phyloP scores from a whole-genome alignment of 2,329 filamentous ascomycete species.

The Paraphoma sp. region DNA sequence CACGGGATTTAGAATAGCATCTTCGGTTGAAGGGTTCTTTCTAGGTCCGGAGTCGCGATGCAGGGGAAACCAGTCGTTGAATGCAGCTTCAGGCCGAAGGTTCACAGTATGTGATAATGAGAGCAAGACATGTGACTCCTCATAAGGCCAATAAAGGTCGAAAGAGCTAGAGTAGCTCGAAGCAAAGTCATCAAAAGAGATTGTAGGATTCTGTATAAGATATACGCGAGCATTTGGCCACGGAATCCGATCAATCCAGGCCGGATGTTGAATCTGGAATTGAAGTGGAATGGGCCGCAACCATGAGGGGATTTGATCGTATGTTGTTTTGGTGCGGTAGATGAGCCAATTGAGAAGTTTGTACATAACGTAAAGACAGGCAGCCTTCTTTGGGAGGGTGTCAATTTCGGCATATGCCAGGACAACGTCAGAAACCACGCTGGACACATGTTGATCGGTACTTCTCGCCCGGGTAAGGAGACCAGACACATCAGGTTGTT shows the following conservation, averaged over 20 bases:
- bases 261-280: conserved; percentile 22
- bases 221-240: conserved; percentile 28
- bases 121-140: conserved; percentile 27
- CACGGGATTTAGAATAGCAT: conserved; percentile 26
- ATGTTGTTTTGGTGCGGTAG: conserved; percentile 21
- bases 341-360: conserved; percentile 33
- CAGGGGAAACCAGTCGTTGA: background rate
- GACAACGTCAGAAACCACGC: conserved; percentile 21
- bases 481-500: conserved; percentile 19
- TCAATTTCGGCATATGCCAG: conserved; percentile 25
- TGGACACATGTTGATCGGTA: conserved; percentile 13
- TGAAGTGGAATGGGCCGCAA: conserved; percentile 25
- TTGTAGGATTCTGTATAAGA: conserved; percentile 26
- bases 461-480: conserved; percentile 26
- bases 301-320: conserved; percentile 31
- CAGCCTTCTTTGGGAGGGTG: conserved; percentile 31
- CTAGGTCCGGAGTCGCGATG: background rate
- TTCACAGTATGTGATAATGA: background rate
- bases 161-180: conserved; percentile 28
- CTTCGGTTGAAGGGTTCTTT: conserved; percentile 4
- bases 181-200: conserved; percentile 31
- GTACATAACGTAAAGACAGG: conserved; percentile 31
- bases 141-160: conserved; percentile 27
- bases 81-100: background rate
- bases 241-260: conserved; percentile 32